phyloP scores from a whole-genome alignment of 129 eudicot genomes.

The Centaurea solstitialis region DNA sequence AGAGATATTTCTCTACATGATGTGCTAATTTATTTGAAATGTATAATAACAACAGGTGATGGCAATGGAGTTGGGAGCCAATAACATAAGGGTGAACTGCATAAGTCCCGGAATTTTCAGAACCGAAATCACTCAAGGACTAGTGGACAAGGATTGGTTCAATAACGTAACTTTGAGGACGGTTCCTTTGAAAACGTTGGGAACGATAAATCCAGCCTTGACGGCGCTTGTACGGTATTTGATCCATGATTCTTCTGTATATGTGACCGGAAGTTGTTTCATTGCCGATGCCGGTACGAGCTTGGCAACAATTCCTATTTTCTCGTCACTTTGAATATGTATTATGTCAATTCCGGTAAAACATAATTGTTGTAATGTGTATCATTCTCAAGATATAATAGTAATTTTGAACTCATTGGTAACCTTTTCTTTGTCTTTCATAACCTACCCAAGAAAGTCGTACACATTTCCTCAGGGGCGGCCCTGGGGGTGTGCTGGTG shows the following conservation, averaged over 20 bases:
- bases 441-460: background rate
- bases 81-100: constrained; percentile 52
- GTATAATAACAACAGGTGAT: constrained; percentile 35
- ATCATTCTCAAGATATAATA: background rate
- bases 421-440: background rate
- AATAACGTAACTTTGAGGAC: constrained; percentile 29
- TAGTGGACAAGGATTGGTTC: constrained; percentile 47
- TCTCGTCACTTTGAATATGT: constrained; percentile 44
- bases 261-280: constrained; percentile 45
- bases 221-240: constrained; percentile 45
- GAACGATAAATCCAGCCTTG: constrained; percentile 50
- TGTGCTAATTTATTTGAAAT: background rate
- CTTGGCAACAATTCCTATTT: constrained; percentile 41
- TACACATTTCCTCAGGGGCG: too few relatives aligned
- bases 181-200: constrained; percentile 40
- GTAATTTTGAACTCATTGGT: too few relatives aligned
- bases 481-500: too few relatives aligned
- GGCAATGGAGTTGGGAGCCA: constrained; percentile 50
- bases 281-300: constrained; percentile 50
- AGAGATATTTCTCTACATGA: background rate
- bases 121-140: constrained; percentile 42
- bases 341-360: background rate
- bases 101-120: constrained; percentile 47
- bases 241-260: constrained; percentile 46
- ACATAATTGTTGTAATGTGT: background rate